These are phyloP conservation scores for Aurinia saxatilis DNA, from an alignment of 345 rosid species.

Conservation along the genomic window DNA sequence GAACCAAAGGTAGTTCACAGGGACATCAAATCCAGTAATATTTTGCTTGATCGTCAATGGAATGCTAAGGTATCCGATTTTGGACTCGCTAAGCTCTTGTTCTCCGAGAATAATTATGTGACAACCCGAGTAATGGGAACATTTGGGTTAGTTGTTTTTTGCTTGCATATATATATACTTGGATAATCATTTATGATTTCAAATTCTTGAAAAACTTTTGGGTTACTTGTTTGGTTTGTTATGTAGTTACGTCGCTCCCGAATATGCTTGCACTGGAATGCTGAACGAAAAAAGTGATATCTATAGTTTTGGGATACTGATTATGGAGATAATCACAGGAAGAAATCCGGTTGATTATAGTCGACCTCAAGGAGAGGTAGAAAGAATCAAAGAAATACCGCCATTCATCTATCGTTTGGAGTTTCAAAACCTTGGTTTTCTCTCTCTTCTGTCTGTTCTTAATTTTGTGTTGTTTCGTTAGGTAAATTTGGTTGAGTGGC, in stretches of 20 bases:
- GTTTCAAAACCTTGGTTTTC: neutral
- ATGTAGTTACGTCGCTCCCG: slow-evolving; percentile 88
- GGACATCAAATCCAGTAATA: slow-evolving; percentile 87
- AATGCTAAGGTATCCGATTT: slow-evolving; percentile 89
- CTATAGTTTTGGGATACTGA: slow-evolving; percentile 87
- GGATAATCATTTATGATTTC: neutral
- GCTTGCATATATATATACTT: neutral
- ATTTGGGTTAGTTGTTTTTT: slow-evolving; percentile 60
- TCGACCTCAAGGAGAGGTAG: slow-evolving; percentile 86
- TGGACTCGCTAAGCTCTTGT: slow-evolving; percentile 89
- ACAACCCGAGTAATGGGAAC: slow-evolving; percentile 98
- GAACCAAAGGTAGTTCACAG: slow-evolving; percentile 98
- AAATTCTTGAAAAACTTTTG: neutral
- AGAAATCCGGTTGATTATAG: slow-evolving; percentile 86
- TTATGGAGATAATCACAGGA: slow-evolving; percentile 89
- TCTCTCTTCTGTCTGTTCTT: neutral
- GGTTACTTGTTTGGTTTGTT: slow-evolving; percentile 10
- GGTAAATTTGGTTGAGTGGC: slow-evolving; percentile 95
- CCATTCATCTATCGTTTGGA: neutral
- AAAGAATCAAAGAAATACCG: neutral
- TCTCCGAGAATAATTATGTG: slow-evolving; percentile 76
- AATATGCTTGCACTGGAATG: slow-evolving; percentile 98
- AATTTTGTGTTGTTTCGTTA: slow-evolving; percentile 26
- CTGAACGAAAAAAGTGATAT: slow-evolving; percentile 88
- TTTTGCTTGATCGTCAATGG: slow-evolving; percentile 87